Percentiles rank a stretch among this genome's conserved stretches.
phyloP scores from a whole-genome alignment of 1,284 basidiomycete species.

The Psilocybe mexicana region DNA sequence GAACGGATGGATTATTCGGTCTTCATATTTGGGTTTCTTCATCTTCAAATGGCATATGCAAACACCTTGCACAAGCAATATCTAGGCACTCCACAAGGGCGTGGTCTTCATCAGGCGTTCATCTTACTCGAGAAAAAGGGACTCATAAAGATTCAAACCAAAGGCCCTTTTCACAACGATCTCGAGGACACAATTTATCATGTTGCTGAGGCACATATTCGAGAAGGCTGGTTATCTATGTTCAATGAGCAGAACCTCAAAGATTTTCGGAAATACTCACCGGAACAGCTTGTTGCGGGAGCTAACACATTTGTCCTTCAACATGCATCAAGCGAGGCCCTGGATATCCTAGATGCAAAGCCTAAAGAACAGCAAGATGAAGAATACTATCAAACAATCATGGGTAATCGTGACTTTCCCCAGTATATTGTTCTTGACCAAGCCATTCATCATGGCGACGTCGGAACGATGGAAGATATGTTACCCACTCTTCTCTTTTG shows the following conservation, averaged over 20 bases:
- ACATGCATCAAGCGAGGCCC: slow-evolving; percentile 27
- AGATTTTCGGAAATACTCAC: slow-evolving; percentile 24
- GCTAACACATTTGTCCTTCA: slow-evolving; percentile 22
- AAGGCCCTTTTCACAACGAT: slow-evolving; percentile 34
- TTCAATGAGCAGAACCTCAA: slow-evolving; percentile 16
- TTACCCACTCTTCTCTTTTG: slow-evolving; percentile 21
- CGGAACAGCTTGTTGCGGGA: slow-evolving; percentile 23
- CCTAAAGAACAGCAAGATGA: slow-evolving; percentile 25
- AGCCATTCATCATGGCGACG: slow-evolving; percentile 37
- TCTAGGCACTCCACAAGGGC: slow-evolving; percentile 26
- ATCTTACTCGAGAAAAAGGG: slow-evolving; percentile 27
- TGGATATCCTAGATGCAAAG: slow-evolving; percentile 16
- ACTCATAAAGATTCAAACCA: slow-evolving; percentile 16
- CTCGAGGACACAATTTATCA: slow-evolving; percentile 31
- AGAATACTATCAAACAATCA: slow-evolving; percentile 23
- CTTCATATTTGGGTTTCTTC: slow-evolving; percentile 35
- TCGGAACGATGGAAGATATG: slow-evolving; percentile 34
- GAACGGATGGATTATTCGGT: slow-evolving; percentile 34
- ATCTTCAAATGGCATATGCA: slow-evolving; percentile 34
- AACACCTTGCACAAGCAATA: slow-evolving; percentile 35
- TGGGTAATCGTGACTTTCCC: slow-evolving; percentile 36
- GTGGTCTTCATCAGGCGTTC: slow-evolving; percentile 30
- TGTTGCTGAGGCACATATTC: slow-evolving; percentile 32
- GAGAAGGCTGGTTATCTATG: slow-evolving; percentile 26
- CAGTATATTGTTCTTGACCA: slow-evolving; percentile 34